Conservation (phyloP, 805 yeast genomes). For the Candida pseudofarinosa region DNA sequence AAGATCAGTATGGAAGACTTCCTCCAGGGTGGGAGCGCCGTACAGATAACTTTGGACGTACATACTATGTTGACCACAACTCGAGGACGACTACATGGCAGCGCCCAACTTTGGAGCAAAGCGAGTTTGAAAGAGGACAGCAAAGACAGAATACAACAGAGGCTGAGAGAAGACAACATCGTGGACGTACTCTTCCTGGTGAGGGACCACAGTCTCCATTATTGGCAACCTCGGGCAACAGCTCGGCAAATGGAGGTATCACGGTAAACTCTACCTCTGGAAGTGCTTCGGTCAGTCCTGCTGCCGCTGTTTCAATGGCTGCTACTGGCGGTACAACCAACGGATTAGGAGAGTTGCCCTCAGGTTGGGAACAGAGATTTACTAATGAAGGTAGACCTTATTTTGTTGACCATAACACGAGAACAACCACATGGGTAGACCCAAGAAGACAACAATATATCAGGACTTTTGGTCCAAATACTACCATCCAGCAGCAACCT, state of each 20-base stretch:
- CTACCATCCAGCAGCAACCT: conserved; percentile 96
- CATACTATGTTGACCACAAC: conserved; percentile 97
- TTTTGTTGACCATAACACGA: conserved; percentile 98
- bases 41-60: conserved; percentile 95
- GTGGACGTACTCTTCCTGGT: conserved; percentile 86
- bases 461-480: conserved; percentile 85
- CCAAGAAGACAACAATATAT: conserved; percentile 98
- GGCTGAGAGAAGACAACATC: conserved; percentile 85
- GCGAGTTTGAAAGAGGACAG: conserved; percentile 64
- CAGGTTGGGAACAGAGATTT: conserved; percentile 98
- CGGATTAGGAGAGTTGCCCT: conserved; percentile 93
- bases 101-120: conserved; percentile 81
- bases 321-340: conserved; percentile 88
- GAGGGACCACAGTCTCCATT: conserved; percentile 34
- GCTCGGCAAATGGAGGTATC: conserved; percentile 40
- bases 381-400: conserved; percentile 98
- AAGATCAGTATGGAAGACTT: conserved; percentile 92
- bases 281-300: conserved; percentile 55
- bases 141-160: conserved; percentile 71
- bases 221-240: conserved; percentile 16
- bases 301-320: conserved; percentile 65
- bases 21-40: conserved; percentile 99
- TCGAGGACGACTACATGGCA: conserved; percentile 99
- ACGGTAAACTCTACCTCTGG: conserved; percentile 43
- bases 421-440: conserved; percentile 99